Conservation (phyloP, 257 asterid genomes). For the Galeopsis tetrahit region DNA sequence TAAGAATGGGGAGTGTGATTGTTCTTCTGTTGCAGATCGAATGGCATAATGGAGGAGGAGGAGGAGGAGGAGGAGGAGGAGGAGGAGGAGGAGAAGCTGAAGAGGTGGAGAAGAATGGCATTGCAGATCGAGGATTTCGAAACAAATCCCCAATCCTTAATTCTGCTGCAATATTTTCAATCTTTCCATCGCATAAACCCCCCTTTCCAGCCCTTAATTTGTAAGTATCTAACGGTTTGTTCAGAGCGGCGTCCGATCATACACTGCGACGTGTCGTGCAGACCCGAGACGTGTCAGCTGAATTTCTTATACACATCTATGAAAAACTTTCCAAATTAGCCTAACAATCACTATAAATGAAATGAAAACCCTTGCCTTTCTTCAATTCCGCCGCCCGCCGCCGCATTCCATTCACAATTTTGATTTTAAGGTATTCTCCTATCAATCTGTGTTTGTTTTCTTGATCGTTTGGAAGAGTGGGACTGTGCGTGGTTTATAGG, state of each 20-base stretch:
- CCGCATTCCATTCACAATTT: not conserved
- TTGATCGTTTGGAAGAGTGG: not conserved
- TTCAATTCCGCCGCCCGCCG: not conserved
- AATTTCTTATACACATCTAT: not conserved
- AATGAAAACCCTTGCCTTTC: conserved; percentile 13
- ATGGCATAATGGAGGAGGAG: too few relatives aligned
- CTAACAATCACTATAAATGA: not conserved
- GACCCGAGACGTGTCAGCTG: conserved; percentile 5
- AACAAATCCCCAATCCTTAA: not conserved
- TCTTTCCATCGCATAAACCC: too few relatives aligned
- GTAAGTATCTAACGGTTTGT: not conserved
- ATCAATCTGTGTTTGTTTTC: not conserved
- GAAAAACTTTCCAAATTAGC: not conserved
- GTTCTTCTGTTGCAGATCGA: not conserved
- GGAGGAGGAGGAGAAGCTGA: too few relatives aligned
- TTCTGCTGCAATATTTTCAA: not conserved
- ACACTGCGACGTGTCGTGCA: conserved; percentile 28
- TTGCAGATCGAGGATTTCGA: not conserved
- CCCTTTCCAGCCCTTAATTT: too few relatives aligned
- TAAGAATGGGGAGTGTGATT: not conserved
- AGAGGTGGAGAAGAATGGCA: too few relatives aligned
- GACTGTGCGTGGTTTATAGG: not conserved
- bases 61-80: too few relatives aligned
- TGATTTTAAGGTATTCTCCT: not conserved
- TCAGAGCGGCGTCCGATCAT: conserved; percentile 20